Conservation (phyloP, 169 alveolate genomes). For the Cryptosporidium sp. region DNA sequence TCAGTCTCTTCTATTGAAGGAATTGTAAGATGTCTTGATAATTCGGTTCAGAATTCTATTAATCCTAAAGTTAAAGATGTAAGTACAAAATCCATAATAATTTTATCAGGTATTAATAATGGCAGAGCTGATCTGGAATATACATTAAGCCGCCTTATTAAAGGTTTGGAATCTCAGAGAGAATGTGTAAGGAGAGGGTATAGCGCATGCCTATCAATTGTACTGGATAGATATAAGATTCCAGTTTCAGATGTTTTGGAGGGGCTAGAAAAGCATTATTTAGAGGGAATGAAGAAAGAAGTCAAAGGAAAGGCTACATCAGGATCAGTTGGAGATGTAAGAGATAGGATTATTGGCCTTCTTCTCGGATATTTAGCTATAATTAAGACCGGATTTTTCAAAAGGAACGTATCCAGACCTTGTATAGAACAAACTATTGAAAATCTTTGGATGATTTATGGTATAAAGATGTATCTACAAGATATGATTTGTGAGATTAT, state of each 20-base stretch:
- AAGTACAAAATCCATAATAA: background rate
- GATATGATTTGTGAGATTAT: slow-evolving; percentile 61
- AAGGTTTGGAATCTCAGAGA: slow-evolving; percentile 69
- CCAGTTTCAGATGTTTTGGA: slow-evolving; percentile 49
- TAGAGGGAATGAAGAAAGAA: slow-evolving; percentile 63
- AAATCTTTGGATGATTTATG: slow-evolving; percentile 62
- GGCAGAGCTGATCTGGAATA: slow-evolving; percentile 60
- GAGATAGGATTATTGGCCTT: slow-evolving; percentile 62
- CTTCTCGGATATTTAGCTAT: slow-evolving; percentile 50
- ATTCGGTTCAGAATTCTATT: background rate
- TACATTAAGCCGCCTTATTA: slow-evolving; percentile 52
- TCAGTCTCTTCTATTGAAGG: slow-evolving; percentile 65
- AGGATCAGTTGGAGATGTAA: slow-evolving; percentile 28
- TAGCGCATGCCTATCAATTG: slow-evolving; percentile 45
- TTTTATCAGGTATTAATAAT: slow-evolving; percentile 19
- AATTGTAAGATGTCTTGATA: slow-evolving; percentile 20
- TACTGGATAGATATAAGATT: slow-evolving; percentile 39
- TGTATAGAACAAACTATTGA: slow-evolving; percentile 59
- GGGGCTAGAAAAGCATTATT: slow-evolving; percentile 62
- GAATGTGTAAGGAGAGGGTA: slow-evolving; percentile 75
- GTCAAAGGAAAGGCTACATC: slow-evolving; percentile 23
- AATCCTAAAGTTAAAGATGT: slow-evolving; percentile 4
- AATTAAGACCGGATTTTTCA: slow-evolving; percentile 55
- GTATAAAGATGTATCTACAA: slow-evolving; percentile 42
- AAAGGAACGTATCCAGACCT: slow-evolving; percentile 38